Evolutionary conservation across 2,329 filamentous ascomycete genomes (phyloP), one percentile per base, ranked within the genome.

Genomic region (Byssothecium circinans): DNA sequence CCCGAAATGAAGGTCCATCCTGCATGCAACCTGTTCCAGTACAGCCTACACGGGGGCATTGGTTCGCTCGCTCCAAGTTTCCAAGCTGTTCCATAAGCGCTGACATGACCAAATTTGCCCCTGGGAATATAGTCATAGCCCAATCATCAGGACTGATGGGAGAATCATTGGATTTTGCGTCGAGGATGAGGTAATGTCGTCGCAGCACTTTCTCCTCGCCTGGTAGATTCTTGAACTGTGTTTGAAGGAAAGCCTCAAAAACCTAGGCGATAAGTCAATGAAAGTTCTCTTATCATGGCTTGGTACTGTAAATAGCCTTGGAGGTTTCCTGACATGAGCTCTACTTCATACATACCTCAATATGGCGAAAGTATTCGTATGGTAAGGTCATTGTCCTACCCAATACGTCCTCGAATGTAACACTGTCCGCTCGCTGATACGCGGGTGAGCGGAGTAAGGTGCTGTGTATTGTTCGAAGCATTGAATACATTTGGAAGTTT

Each of bases 291-390:
- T n/a, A n/a, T n/a, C n/a, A n/a, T n/a, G n/a, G n/a, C n/a, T n/a
- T n/a, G n/a, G n/a, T n/a, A n/a, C n/a, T n/a, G n/a, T n/a, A n/a
- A n/a, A n/a, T n/a, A n/a, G n/a, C n/a, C n/a, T n/a, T n/a, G n/a
- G n/a, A n/a, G n/a, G n/a, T n/a, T n/a, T n/a, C n/a, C n/a, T n/a
- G n/a, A n/a, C n/a, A n/a, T n/a, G n/a, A n/a, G n/a, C n/a, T n/a
- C n/a, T n/a, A n/a, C n/a, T n/a, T 18, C 8, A 4, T 29, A 41
- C 25, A 35, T 44, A 49, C 46, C 20, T 49, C 37, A 14, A 41
- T n/a, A 23, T 45, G 32, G 7, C 30, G 35, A 27, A 49, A 45
- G 20, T 41, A 49, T 19, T 49, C 47, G 30, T 49, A 49, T 22
- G 47, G 47, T 15, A 49, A 27, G 2, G 12, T 2, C 27, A 32